Percentiles rank a stretch among this genome's conserved stretches.
These are phyloP conservation scores for Xylaria scruposa DNA, from an alignment of 495 filamentous ascomycete species.

Conservation along the genomic window DNA sequence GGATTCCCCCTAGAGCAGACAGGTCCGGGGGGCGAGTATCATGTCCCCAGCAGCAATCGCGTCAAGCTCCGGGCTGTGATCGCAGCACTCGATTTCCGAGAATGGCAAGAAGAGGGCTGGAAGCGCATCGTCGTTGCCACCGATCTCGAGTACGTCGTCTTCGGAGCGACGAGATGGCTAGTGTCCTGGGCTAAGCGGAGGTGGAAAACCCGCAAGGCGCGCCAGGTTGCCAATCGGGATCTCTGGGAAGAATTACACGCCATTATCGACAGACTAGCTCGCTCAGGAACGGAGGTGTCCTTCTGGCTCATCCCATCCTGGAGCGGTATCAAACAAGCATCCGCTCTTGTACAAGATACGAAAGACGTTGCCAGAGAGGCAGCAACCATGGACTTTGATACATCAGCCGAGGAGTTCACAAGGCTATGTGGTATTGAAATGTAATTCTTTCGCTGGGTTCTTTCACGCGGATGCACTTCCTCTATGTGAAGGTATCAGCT, in stretches of 20 bases:
- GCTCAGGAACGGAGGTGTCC: slow-evolving; percentile 37
- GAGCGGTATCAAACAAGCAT: slow-evolving; percentile 19
- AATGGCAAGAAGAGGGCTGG: slow-evolving; percentile 50
- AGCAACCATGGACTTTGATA: slow-evolving; percentile 25
- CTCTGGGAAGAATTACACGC: slow-evolving; percentile 48
- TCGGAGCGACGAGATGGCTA: slow-evolving; percentile 51
- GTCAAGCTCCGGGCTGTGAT: slow-evolving; percentile 56
- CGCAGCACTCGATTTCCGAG: slow-evolving; percentile 46
- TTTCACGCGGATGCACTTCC: neutral
- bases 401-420: slow-evolving; percentile 33
- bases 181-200: slow-evolving; percentile 48
- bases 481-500: neutral
- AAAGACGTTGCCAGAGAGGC: slow-evolving; percentile 38
- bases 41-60: slow-evolving; percentile 47
- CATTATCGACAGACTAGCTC: slow-evolving; percentile 5
- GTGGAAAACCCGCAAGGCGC: slow-evolving; percentile 38
- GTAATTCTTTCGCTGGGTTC: neutral
- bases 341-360: slow-evolving; percentile 31
- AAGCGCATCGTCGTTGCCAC: slow-evolving; percentile 52
- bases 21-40: slow-evolving; percentile 36
- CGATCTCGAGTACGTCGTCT: slow-evolving; percentile 55
- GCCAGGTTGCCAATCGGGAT: slow-evolving; percentile 46
- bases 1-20: slow-evolving; percentile 42
- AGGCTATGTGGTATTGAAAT: slow-evolving; percentile 39
- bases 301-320: slow-evolving; percentile 40